Conservation (phyloP, 768 basidiomycete genomes). For the Mrakia frigida region DNA sequence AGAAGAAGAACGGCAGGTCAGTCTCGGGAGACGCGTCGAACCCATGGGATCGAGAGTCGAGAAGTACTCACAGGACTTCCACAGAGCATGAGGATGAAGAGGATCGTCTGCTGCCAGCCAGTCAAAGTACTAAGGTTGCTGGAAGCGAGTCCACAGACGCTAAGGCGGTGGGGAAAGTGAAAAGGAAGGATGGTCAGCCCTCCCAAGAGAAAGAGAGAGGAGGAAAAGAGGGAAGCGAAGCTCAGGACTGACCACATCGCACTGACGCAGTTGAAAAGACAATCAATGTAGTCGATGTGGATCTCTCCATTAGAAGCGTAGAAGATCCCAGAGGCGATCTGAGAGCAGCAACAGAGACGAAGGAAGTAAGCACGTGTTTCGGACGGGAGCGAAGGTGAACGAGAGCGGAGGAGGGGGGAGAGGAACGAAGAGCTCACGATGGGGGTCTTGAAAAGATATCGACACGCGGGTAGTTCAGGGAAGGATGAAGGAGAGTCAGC, state of each 20-base stretch:
- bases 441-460: constrained; percentile 6
- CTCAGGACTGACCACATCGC: constrained; percentile 54
- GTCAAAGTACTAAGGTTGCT: constrained; percentile 44
- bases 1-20: neutral
- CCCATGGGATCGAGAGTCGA: too few species aligned
- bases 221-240: neutral
- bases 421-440: constrained; percentile 17
- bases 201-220: neutral
- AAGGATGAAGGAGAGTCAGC: neutral
- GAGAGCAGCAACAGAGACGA: neutral
- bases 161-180: neutral
- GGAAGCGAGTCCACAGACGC: constrained; percentile 53
- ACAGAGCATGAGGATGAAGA: constrained; percentile 64
- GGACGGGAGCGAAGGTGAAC: neutral
- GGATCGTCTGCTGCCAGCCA: constrained; percentile 42
- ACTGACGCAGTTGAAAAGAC: constrained; percentile 55
- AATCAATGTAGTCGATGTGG: constrained; percentile 45
- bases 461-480: neutral
- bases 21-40: too few species aligned
- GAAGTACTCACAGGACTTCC: constrained; percentile 36
- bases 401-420: neutral
- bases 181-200: neutral
- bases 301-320: constrained; percentile 31
- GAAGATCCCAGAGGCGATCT: constrained; percentile 24
- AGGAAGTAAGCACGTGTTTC: neutral